Base-by-base conservation (phyloP, 495 filamentous ascomycete species). In the Extremus antarcticus region DNA sequence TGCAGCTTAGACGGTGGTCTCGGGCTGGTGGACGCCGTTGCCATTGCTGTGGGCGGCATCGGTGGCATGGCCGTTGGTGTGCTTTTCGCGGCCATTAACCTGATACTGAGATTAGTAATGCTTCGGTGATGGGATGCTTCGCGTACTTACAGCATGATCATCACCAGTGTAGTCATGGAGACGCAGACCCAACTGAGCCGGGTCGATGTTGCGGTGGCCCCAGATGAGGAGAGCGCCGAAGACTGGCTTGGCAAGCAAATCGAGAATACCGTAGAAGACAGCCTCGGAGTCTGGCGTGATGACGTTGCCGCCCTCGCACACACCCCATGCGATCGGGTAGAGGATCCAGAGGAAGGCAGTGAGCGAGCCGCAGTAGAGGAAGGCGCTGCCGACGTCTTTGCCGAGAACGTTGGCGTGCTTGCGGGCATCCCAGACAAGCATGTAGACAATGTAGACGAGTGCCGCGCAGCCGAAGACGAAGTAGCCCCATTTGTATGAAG, bases 261-360 rank as follows among this genome's bases (percentile, higher is more conserved):
- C 82, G 15, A 88, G 66, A 19, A 83, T 70, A 25, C 82, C 82
- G 58, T 87, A 88, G 67, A 88, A 88, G 53, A 86, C 66, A n/a
- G 76, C 73, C 57, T 81, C 80, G 2, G 74, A 77, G 54, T 84
- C 82, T 0, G 81, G 76, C 1, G 77, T 63, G 53, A 87, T 83
- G 53, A 76, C 66, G 63, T 87, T 87, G 2, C 82, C 81, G 25
- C 83, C 84, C 56, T 88, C 85, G 39, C 68, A 72, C 10, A 87
- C 58, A 52, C 82, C 85, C 76, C 78, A 88, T 11, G 75, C 76
- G 53, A 88, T 75, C 2, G 85, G 83, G 65, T 87, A 88, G n/a
- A 86, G 65, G 25, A 82, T 76, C 74, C 66, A 89, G 61, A 74
- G 71, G 55, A 83, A 70, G 21, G 79, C 65, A 8, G 76, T 69